Conservation (phyloP, 164 flowering plant species). For the Paratinospora sagittata region DNA sequence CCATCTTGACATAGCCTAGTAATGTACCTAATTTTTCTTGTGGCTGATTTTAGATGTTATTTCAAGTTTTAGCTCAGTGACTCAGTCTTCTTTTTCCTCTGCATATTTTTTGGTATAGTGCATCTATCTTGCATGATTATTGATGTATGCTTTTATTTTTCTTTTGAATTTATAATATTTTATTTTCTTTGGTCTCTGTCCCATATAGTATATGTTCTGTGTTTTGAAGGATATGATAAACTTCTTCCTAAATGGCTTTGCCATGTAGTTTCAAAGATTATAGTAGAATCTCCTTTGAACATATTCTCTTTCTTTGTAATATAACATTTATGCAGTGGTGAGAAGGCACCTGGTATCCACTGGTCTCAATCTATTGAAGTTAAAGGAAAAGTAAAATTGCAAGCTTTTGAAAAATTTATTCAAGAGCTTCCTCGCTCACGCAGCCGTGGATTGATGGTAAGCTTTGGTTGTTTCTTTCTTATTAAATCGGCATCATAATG, state of each 20-base stretch:
- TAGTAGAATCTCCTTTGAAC: too few species aligned
- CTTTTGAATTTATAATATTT: too few species aligned
- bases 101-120: too few species aligned
- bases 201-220: too few species aligned
- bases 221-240: not conserved
- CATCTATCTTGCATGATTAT: too few species aligned
- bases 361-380: conserved; percentile 54
- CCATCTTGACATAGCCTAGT: too few species aligned
- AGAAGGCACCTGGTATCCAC: conserved; percentile 39
- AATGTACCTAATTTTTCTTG: too few species aligned
- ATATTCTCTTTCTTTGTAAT: conserved; percentile 8
- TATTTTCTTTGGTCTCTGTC: too few species aligned
- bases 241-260: not conserved
- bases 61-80: too few species aligned
- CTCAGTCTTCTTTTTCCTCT: too few species aligned
- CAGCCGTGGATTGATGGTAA: conserved; percentile 53
- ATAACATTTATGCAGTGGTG: conserved; percentile 41
- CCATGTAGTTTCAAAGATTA: not conserved
- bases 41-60: too few species aligned
- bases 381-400: conserved; percentile 56
- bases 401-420: conserved; percentile 55
- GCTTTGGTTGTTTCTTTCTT: conserved; percentile 7
- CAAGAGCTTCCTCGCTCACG: conserved; percentile 70
- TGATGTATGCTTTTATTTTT: too few species aligned
- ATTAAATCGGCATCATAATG: not conserved